A percentile compares a stretch with the other conserved stretches of the same genome.
Conservation (phyloP, 768 basidiomycete species). For the Suillus bovinus region DNA sequence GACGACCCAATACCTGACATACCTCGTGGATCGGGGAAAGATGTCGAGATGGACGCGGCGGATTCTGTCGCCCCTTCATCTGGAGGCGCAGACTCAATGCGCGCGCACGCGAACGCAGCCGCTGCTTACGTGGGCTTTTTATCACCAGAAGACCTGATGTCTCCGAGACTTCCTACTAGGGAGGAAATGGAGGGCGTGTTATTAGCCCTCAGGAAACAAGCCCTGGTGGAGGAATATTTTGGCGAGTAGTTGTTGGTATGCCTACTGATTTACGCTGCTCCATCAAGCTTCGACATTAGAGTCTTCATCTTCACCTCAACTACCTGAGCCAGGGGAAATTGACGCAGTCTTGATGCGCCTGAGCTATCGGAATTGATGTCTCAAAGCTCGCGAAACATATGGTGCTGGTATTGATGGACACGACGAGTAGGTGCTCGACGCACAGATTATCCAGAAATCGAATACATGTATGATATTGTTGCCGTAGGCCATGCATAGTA, state of each 20-base stretch:
- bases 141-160: constrained; percentile 66
- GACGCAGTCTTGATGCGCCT: too few species aligned
- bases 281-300: background rate
- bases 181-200: constrained; percentile 80
- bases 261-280: background rate
- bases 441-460: background rate
- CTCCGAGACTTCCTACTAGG: constrained; percentile 72
- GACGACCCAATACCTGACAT: constrained; percentile 56
- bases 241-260: constrained; percentile 34
- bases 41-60: background rate
- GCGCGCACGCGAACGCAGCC: constrained; percentile 51
- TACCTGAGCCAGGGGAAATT: too few species aligned
- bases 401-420: too few species aligned
- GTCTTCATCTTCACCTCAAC: too few species aligned
- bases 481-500: background rate
- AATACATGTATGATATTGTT: background rate
- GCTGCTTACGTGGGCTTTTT: constrained; percentile 76
- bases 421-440: too few species aligned
- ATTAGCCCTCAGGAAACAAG: constrained; percentile 76
- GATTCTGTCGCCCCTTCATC: background rate
- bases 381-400: too few species aligned
- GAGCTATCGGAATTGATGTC: too few species aligned
- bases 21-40: constrained; percentile 32
- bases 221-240: constrained; percentile 78
- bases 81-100: constrained; percentile 23